These are phyloP conservation scores for Didymella segeticola DNA, from an alignment of 2,329 filamentous ascomycete species.

Conservation along the genomic window DNA sequence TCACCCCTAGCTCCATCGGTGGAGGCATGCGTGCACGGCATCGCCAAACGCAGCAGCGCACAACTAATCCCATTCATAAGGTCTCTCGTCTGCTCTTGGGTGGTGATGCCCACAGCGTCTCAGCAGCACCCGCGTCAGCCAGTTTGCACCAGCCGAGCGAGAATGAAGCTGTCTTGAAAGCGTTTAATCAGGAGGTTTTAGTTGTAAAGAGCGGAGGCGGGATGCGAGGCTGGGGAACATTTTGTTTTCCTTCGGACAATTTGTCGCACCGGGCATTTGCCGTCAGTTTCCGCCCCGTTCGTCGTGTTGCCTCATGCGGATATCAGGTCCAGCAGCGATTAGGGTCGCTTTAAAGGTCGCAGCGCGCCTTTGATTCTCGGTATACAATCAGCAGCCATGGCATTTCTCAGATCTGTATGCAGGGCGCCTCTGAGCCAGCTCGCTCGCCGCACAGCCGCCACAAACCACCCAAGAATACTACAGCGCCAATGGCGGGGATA, in stretches of 20 bases:
- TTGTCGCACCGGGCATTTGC: conserved; percentile 4
- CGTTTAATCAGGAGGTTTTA: conserved; percentile 82
- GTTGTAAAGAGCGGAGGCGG: conserved; percentile 66
- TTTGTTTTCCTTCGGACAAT: conserved; percentile 2
- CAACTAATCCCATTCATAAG: conserved; percentile 55
- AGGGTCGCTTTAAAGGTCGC: conserved; percentile 28
- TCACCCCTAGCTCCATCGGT: not conserved
- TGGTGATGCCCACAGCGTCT: conserved; percentile 57
- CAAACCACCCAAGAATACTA: conserved; percentile 41
- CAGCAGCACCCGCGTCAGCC: conserved; percentile 57
- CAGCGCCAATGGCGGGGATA: conserved; percentile 49
- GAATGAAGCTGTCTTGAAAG: conserved; percentile 63
- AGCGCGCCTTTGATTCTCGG: conserved; percentile 18
- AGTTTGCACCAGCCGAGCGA: conserved; percentile 59
- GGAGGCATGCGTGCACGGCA: not conserved
- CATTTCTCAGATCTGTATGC: conserved; percentile 49
- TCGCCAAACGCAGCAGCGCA: conserved; percentile 26
- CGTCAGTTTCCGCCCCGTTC: conserved; percentile 19
- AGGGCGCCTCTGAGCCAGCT: conserved; percentile 50
- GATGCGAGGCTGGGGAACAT: conserved; percentile 23
- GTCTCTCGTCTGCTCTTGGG: conserved; percentile 53
- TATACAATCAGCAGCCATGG: conserved; percentile 44
- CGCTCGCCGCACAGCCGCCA: conserved; percentile 37
- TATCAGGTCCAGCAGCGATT: conserved; percentile 30
- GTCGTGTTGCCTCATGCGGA: conserved; percentile 33